Evolutionary conservation across 139 green algal species (phyloP), one percentile per base, ranked within the genome.

Genomic region (Chlorella sp.): DNA sequence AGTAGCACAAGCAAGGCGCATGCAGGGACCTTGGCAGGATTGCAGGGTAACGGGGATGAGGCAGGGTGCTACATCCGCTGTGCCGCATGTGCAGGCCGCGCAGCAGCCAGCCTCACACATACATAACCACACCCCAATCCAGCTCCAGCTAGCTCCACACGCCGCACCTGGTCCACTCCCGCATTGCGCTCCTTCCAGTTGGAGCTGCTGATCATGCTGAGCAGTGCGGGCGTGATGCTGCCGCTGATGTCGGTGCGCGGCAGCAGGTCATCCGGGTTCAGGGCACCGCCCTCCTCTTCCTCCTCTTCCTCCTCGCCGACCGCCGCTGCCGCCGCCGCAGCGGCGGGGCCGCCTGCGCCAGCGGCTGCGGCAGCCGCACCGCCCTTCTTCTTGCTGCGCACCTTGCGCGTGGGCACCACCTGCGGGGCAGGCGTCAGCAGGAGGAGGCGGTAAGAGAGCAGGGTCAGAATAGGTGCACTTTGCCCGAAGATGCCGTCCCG

Each of bases 111-210:
- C n/a, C n/a, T n/a, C n/a, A n/a, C n/a, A n/a, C n/a, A n/a, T n/a
- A n/a, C n/a, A n/a, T n/a, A n/a, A n/a, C n/a, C n/a, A n/a, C n/a
- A n/a, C n/a, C n/a, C n/a, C n/a, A n/a, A n/a, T n/a, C n/a, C n/a
- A n/a, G n/a, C n/a, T n/a, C n/a, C n/a, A n/a, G n/a, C n/a, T n/a
- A n/a, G n/a, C n/a, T n/a, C n/a, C n/a, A n/a, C 44, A 9, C 44
- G 9, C 44, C 96, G 91, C 36, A 99, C 91, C 17, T 93, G 83
- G 68, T 98, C 94, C 78, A 99, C 73, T 0, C 87, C 96, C 11
- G 90, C 94, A 78, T 98, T 96, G 68, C 97, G 91, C 73, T 97
- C 95, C 88, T 99, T 99, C 97, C 97, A 99, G 76, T 98, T 96
- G 25, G 87, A 75, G 78, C 87, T 92, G 80, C 64, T 64, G 26